phyloP scores from a whole-genome alignment of 1,284 basidiomycete species.

The Albatrellus sp. region DNA sequence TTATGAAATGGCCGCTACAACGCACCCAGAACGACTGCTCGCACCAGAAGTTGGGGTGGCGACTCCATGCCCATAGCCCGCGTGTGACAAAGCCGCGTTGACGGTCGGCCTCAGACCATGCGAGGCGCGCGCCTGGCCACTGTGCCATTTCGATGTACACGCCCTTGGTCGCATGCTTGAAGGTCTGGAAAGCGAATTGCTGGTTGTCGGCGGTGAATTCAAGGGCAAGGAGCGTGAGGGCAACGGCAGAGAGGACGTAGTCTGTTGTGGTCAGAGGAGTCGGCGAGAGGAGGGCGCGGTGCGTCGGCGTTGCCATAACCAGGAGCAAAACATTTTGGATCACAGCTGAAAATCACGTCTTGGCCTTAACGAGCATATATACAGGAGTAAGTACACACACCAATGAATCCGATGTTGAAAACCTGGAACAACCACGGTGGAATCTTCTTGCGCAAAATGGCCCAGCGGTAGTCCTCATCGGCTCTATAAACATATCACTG shows the following conservation, averaged over 20 bases:
- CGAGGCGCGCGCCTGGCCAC: constrained; percentile 52
- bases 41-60: constrained; percentile 88
- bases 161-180: constrained; percentile 52
- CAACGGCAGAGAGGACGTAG: constrained; percentile 45
- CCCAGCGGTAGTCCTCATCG: constrained; percentile 92
- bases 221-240: constrained; percentile 44
- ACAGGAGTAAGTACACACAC: constrained; percentile 20
- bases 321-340: constrained; percentile 77
- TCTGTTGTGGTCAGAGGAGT: constrained; percentile 49
- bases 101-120: constrained; percentile 56
- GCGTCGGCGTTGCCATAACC: constrained; percentile 51
- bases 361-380: neutral
- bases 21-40: constrained; percentile 84
- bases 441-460: constrained; percentile 56
- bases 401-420: constrained; percentile 74
- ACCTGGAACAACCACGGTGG: constrained; percentile 67
- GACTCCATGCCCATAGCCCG: constrained; percentile 76
- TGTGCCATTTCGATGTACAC: constrained; percentile 23
- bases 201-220: constrained; percentile 88
- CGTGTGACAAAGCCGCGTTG: constrained; percentile 76
- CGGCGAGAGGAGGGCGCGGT: constrained; percentile 41
- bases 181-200: constrained; percentile 76
- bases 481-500: constrained; percentile 19
- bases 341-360: constrained; percentile 27
- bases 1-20: constrained; percentile 10